These are phyloP conservation scores for Wallacemonas sp. DNA, from an alignment of 208 protist genomes.

Conservation along the genomic window DNA sequence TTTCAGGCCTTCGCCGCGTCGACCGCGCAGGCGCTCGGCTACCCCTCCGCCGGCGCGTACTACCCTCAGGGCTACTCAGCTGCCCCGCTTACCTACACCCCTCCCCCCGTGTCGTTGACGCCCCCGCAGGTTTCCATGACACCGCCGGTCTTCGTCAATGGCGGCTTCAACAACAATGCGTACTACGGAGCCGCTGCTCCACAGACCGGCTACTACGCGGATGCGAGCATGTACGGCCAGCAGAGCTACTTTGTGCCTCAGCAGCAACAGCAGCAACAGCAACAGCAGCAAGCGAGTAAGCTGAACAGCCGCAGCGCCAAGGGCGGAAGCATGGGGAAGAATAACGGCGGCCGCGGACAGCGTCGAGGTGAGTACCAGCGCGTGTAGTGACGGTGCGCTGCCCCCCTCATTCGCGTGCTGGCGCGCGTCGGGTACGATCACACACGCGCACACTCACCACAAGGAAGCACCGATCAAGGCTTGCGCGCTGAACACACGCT, in stretches of 20 bases:
- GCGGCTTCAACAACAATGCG: slow-evolving; percentile 13
- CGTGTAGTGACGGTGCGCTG: no score
- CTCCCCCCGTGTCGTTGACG: background rate
- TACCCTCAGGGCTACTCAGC: background rate
- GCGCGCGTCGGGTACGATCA: no score
- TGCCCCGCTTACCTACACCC: background rate
- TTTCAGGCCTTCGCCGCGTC: slow-evolving; percentile 6
- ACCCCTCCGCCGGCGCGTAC: background rate
- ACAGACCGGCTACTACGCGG: slow-evolving; percentile 7
- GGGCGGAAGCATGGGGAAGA: slow-evolving; percentile 12
- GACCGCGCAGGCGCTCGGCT: background rate
- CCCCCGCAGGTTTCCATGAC: background rate
- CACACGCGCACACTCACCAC: no score
- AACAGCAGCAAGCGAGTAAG: slow-evolving; percentile 17
- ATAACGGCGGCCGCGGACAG: slow-evolving; percentile 7
- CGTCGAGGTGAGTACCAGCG: slow-evolving; percentile 8
- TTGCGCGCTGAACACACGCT: no score
- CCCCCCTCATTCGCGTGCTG: no score
- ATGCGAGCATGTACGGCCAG: slow-evolving; percentile 12
- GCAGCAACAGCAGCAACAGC: slow-evolving; percentile 10
- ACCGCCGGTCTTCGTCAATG: slow-evolving; percentile 4
- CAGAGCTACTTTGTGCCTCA: slow-evolving; percentile 12
- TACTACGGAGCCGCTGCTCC: background rate
- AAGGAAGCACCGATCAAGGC: no score
- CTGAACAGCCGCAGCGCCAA: no score